These are phyloP conservation scores for Hypoxylon perforatum DNA, from an alignment of 495 filamentous ascomycete genomes.

Conservation along the genomic window DNA sequence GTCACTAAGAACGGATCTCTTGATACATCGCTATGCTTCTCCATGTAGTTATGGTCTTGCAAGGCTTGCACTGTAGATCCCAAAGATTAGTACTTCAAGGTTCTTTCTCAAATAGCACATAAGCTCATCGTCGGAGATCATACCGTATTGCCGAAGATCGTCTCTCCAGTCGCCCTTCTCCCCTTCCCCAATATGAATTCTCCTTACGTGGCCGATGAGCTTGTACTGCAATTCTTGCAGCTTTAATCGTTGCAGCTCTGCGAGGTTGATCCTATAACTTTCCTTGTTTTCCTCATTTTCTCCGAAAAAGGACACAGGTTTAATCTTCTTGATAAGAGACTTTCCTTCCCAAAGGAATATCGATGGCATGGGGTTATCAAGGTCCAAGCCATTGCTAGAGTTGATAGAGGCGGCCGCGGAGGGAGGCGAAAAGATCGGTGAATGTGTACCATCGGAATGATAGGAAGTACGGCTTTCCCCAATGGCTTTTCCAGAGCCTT, in stretches of 20 bases:
- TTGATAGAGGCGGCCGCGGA: too few species aligned
- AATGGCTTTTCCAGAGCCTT: too few species aligned
- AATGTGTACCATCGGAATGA: too few species aligned
- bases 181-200: not conserved
- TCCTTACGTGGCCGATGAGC: constrained; percentile 4
- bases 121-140: not conserved
- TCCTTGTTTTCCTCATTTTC: too few species aligned
- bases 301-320: too few species aligned
- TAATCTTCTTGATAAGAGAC: too few species aligned
- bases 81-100: not conserved
- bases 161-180: not conserved
- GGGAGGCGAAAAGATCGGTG: too few species aligned
- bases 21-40: not conserved
- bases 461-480: too few species aligned
- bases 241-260: constrained; percentile 2
- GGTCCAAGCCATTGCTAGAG: too few species aligned
- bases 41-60: constrained; percentile 10
- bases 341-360: too few species aligned
- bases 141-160: not conserved
- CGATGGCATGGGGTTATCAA: too few species aligned
- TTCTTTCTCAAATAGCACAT: too few species aligned
- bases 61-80: not conserved
- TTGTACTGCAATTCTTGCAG: constrained; percentile 2
- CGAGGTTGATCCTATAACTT: not conserved
- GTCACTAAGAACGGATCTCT: constrained; percentile 6